Base-by-base conservation (phyloP, 768 basidiomycete genomes). In the Termitomyces eurrhizus region DNA sequence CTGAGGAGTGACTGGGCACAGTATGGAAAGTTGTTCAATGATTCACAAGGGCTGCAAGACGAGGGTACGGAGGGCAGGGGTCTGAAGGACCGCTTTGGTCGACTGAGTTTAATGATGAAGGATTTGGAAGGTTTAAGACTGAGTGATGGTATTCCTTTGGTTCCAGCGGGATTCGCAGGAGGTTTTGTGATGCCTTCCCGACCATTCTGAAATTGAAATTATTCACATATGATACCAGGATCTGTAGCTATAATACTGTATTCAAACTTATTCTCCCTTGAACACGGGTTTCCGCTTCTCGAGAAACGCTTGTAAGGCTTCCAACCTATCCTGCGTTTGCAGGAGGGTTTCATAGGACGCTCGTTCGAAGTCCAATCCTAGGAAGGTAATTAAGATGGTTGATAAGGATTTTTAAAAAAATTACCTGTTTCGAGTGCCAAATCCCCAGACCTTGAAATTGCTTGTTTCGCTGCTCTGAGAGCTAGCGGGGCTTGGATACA, bases 361-460 rank as follows among this genome's bases (percentile, higher is more conserved):
- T 39, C 90, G 81, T 72, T 97, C 95, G 63, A 95, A 92, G 70
- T 95, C 92, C n/a, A 98, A 80, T n/a, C 92, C 93, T 86, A 62
- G 8, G 42, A 14, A 41, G 36, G 52, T 26, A 35, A 33, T 55
- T 13, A 7, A 48, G 36, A 41, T 32, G 57, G 21, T 11, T 26
- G 48, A 21, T 26, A 14, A 35, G 42, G 21, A 14, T 29, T 29
- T 29, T 29, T 33, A 18, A 9, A 12, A 1, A 12, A 65, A 6
- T 26, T 26, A 46, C 91, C 92, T 59, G 86, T 81, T 73, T 95
- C 93, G 7, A 95, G 75, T 3, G 89, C 76, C 14, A 94, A 77
- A 66, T 93, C 88, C n/a, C 81, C 79, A 21, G 93, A 90, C 29
- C 89, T 82, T 14, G 89, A 89, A 52, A 95, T 87, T 9, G 92